Base-by-base conservation (phyloP, 2,329 filamentous ascomycete genomes). In the Arachnomyces sp. region DNA sequence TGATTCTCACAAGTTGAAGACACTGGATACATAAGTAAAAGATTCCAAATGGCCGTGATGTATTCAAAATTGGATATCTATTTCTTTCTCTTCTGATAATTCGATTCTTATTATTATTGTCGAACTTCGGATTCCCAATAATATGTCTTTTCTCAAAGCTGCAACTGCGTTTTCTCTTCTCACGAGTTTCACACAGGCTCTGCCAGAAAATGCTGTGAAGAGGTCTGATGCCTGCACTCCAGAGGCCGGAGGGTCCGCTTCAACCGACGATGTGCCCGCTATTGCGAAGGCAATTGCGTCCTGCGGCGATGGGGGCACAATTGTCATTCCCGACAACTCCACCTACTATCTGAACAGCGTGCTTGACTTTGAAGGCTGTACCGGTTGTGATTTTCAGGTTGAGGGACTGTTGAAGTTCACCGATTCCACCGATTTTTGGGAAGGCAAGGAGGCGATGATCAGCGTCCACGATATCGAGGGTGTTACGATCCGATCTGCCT, bases 301-400 rank as follows among this genome's bases (percentile, higher is more conserved):
- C 8, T 70, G 67, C 39, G 67, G 67, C 9, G 53, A 60, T 8
- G 62, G 65, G 9, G 69, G 69, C n/a, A 68, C 61, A 0, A 69
- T 72, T 13, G 51, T 67, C 2, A 62, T 73, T 28, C 67, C 68
- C 0, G 52, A 58, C 0, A 60, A 58, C 7, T 56, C 48, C 3
- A 68, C 65, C 1, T 73, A 69, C 50, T 59, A 59, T 41, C 52
- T 72, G 18, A 64, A 64, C 41, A 66, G 63, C n/a, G 59, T 60
- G 1, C 52, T 73, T 7, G 56, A 64, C 33, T 66, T 72, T 29
- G 53, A 56, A 1, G 62, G 61, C 2, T 72, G 69, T 49, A 48
- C 45, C 3, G 57, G 54, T n/a, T 73, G 70, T 46, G 65, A 66
- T 32, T 56, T 72, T 35, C 64, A 71, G 43, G 53, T 73, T 4